These are phyloP conservation scores for Plasmopara muralis DNA, from an alignment of 352 stramenopile genomes.

Conservation along the genomic window DNA sequence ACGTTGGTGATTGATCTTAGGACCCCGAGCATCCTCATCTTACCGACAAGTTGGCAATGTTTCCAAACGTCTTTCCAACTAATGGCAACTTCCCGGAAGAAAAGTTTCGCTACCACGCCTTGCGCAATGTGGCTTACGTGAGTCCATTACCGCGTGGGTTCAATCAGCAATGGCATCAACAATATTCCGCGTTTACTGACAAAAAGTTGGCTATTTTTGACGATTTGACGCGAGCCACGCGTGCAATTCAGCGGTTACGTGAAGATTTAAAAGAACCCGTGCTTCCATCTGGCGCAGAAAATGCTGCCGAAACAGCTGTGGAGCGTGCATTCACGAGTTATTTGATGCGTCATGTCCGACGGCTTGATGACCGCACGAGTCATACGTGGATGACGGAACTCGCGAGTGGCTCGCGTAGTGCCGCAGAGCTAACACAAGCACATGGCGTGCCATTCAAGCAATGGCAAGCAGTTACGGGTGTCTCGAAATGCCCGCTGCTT, in stretches of 20 bases:
- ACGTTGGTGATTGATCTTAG: constrained; percentile 22
- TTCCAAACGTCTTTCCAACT: constrained; percentile 68
- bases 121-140: constrained; percentile 70
- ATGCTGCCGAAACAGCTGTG: constrained; percentile 12
- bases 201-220: constrained; percentile 74
- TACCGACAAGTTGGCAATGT: constrained; percentile 58
- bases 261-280: constrained; percentile 7
- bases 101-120: constrained; percentile 70
- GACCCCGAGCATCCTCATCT: constrained; percentile 57
- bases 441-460: constrained; percentile 81
- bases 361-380: constrained; percentile 71
- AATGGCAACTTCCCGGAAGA: constrained; percentile 72
- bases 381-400: constrained; percentile 80
- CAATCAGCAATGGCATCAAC: constrained; percentile 71
- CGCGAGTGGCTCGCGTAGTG: constrained; percentile 45
- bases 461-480: constrained; percentile 64
- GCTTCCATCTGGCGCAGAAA: constrained; percentile 11
- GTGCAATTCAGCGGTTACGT: constrained; percentile 37
- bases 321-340: constrained; percentile 68
- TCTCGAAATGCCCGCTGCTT: constrained; percentile 73
- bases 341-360: constrained; percentile 75
- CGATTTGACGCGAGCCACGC: constrained; percentile 39
- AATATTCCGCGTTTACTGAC: constrained; percentile 82
- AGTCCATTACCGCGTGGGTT: constrained; percentile 71
- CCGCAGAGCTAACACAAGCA: constrained; percentile 66